These are phyloP conservation scores for Fraxinus ornus DNA, from an alignment of 305 asterid species.

Conservation along the genomic window DNA sequence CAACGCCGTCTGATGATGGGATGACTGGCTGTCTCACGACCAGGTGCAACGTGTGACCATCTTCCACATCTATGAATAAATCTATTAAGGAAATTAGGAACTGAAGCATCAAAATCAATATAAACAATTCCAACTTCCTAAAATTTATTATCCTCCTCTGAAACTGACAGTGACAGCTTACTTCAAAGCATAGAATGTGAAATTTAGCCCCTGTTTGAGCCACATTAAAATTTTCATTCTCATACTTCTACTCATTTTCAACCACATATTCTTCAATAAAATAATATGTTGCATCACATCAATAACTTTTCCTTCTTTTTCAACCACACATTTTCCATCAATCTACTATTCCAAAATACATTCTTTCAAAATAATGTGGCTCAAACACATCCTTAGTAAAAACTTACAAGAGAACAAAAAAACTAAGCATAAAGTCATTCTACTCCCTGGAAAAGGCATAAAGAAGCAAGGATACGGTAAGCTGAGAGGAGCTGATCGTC, in stretches of 20 bases:
- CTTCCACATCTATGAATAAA: conserved; percentile 75
- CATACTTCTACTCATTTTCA: too few relatives aligned
- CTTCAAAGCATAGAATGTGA: conserved; percentile 8
- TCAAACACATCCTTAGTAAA: not conserved
- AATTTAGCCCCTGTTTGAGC: not conserved
- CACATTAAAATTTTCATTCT: too few relatives aligned
- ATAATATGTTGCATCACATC: too few relatives aligned
- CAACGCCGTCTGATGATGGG: conserved; percentile 47
- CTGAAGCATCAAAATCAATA: conserved; percentile 25
- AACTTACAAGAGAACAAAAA: conserved; percentile 17
- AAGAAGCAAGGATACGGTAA: conserved; percentile 78
- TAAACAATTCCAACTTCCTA: conserved; percentile 3
- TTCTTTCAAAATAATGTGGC: too few relatives aligned
- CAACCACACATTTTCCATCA: too few relatives aligned
- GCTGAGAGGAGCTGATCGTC: conserved; percentile 98
- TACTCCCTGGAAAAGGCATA: conserved; percentile 1
- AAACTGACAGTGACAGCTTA: not conserved
- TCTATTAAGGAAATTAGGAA: conserved; percentile 45
- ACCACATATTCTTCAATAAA: too few relatives aligned
- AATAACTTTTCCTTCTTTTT: too few relatives aligned
- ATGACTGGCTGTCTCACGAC: conserved; percentile 78
- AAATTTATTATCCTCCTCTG: conserved; percentile 6
- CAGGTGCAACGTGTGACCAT: conserved; percentile 94
- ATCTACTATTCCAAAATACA: too few relatives aligned
- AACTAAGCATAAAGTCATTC: not conserved